These are phyloP conservation scores for Entelexis paramagnoliae DNA, from an alignment of 1,139 yeast species.

Conservation along the genomic window DNA sequence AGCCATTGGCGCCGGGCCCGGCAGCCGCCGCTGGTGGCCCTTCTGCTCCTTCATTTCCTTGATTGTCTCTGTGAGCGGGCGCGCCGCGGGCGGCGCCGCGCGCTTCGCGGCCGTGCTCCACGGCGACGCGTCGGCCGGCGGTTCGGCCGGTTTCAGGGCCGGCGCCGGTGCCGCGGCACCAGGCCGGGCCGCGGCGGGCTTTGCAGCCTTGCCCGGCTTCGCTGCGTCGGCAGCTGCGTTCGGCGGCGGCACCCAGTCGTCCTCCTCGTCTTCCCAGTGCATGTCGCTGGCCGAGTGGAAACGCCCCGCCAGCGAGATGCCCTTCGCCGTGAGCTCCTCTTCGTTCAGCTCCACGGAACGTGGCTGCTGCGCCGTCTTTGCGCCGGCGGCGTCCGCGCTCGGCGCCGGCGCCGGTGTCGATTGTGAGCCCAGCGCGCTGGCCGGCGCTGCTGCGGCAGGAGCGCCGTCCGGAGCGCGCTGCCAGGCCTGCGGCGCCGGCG, in stretches of 20 bases:
- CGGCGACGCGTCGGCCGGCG: constrained; percentile 8
- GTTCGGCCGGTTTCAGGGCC: constrained; percentile 4
- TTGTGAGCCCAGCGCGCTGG: no score
- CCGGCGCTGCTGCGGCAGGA: background rate
- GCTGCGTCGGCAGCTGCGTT: background rate
- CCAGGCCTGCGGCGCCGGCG: constrained; percentile 26
- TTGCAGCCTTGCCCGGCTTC: background rate
- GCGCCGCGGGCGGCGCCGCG: constrained; percentile 8
- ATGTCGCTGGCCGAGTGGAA: constrained; percentile 27
- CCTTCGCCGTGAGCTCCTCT: constrained; percentile 32
- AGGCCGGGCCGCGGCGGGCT: background rate
- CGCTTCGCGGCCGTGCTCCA: constrained; percentile 12
- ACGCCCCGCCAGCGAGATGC: constrained; percentile 32
- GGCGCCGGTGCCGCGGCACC: background rate
- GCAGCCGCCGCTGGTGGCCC: background rate
- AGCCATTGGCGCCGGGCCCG: constrained; percentile 1
- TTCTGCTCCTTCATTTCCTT: constrained; percentile 17
- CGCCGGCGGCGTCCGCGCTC: background rate
- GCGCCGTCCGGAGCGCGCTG: background rate
- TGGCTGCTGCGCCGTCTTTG: background rate
- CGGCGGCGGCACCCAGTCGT: constrained; percentile 27
- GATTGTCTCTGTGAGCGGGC: constrained; percentile 18
- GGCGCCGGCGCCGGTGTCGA: background rate
- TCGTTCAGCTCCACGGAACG: constrained; percentile 25
- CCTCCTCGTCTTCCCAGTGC: constrained; percentile 39